Conservation (phyloP, 106 monocot genomes). For the Dendrobium catenatum region DNA sequence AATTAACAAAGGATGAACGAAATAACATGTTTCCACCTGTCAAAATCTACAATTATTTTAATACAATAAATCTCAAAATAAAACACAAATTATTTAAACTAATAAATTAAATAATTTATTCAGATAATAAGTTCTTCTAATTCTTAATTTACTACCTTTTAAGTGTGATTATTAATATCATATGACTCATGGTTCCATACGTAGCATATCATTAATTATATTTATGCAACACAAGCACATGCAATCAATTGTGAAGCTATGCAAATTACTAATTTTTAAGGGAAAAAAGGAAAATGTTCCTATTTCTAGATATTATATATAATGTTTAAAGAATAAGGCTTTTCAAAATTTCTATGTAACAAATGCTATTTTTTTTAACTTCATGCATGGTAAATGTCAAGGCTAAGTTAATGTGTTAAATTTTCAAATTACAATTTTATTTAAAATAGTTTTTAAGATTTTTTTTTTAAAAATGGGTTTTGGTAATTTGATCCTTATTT, state of each 20-base stretch:
- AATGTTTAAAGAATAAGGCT: not conserved
- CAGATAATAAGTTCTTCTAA: not conserved
- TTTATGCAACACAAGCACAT: conserved; percentile 50
- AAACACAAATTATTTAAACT: not conserved
- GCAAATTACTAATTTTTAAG: not conserved
- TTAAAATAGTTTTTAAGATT: not conserved
- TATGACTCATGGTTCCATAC: not conserved
- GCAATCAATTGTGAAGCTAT: conserved; percentile 7
- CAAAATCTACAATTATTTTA: not conserved
- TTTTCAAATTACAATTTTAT: not conserved
- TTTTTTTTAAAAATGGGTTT: not conserved
- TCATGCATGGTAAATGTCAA: not conserved
- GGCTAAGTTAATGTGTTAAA: not conserved
- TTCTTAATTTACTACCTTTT: not conserved
- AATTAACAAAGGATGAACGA: not conserved
- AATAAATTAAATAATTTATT: not conserved
- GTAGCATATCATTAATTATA: not conserved
- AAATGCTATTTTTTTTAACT: not conserved
- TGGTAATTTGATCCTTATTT: not conserved
- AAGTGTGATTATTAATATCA: not conserved
- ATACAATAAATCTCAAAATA: not conserved
- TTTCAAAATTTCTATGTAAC: not conserved
- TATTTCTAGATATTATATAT: not conserved
- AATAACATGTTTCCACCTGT: not conserved
- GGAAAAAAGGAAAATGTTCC: not conserved